Base-by-base conservation (phyloP, 495 filamentous ascomycete genomes). In the Penicillium alfredii region DNA sequence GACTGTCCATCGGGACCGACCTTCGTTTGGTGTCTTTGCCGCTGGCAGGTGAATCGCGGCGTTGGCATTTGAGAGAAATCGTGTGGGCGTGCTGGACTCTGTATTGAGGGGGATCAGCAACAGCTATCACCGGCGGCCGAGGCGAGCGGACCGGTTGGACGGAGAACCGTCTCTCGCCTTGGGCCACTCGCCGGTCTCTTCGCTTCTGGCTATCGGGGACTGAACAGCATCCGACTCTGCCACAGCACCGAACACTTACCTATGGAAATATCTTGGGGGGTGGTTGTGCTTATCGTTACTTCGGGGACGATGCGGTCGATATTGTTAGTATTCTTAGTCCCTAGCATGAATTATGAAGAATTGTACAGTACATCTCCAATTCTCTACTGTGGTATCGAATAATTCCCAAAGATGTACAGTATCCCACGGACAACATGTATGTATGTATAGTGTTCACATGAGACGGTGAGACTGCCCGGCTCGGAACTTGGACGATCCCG, bases 281-380 rank as follows among this genome's bases (percentile, higher is more conserved):
- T 30, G 34, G 39, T n/a, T 27, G 26, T 32, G 30, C 33, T 38
- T 41, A 35, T 34, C 23, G 10, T 20, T 23, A 26, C 27, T 24
- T 25, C 18, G 28, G 31, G 32, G 22, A 38, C 26, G 29, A 27
- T 28, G 38, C 8, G 22, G 33, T 21, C 20, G 53, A 33, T 30
- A 56, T 53, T 33, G 32, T 49, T 45, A 44, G 45, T 53, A 56
- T 56, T 42, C 35, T 51, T 53, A 53, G 47, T 47, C 45, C 38
- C 43, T 47, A 48, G 43, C 50, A 47, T 45, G 53, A 45, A 29
- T 45, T 51, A 56, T 45, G 49, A 50, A 47, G 40, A 38, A 53
- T 45, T 56, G 49, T 56, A 56, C 38, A 56, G 47, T 53, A 56
- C 15, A n/a, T n/a, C n/a, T n/a, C n/a, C n/a, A n/a, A n/a, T n/a